Percentiles rank a stretch among this genome's conserved stretches.
Evolutionary conservation across 176 grass and related monocot species (phyloP).

Genomic region (Zea mays): Zm-B73-REFERENCE-NAM-5.0 NC_050099.1:154393501-154394000

Average conservation of each 20-base stretch:
- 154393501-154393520: constrained; percentile 23
- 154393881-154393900: neutral
- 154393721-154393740: constrained; percentile 88
- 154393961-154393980: neutral
- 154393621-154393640: constrained; percentile 85
- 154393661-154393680: constrained; percentile 95
- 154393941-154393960: neutral
- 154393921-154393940: neutral
- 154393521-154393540: constrained; percentile 37
- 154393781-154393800: neutral
- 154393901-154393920: neutral
- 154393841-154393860: neutral
- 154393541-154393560: constrained; percentile 43
- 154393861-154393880: neutral
- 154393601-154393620: constrained; percentile 62
- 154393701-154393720: constrained; percentile 77
- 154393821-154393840: neutral
- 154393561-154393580: constrained; percentile 75
- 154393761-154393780: constrained; percentile 87
- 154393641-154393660: constrained; percentile 86
- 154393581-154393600: constrained; percentile 54
- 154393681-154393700: constrained; percentile 86
- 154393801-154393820: neutral
- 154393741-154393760: constrained; percentile 94
- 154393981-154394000: constrained; percentile 11